Evolutionary conservation across 331 rosid species (phyloP).

Genomic region (Erythrophleum ivorense): DNA sequence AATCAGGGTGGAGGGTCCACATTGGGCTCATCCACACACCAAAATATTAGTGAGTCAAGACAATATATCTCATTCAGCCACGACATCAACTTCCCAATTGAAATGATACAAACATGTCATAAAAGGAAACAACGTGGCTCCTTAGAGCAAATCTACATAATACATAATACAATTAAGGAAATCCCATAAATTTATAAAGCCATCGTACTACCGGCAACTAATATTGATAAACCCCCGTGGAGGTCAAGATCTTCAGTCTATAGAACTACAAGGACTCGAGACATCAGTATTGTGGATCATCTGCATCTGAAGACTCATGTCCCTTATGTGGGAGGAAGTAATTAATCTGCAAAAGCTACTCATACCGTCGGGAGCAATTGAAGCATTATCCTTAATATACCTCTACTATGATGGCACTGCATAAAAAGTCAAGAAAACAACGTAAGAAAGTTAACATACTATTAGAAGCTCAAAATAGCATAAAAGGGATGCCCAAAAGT

Average conservation of each 20-base stretch:
- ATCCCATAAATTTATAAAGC: slow-evolving; percentile 31
- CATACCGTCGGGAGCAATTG: neutral
- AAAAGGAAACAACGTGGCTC: slow-evolving; percentile 3
- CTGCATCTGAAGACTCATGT: slow-evolving; percentile 26
- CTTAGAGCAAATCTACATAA: slow-evolving; percentile 22
- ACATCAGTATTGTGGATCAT: slow-evolving; percentile 34
- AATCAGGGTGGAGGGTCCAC: neutral
- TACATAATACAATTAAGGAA: slow-evolving; percentile 23
- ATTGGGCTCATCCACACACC: neutral
- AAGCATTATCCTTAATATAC: slow-evolving; percentile 11
- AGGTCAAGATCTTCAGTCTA: slow-evolving; percentile 12
- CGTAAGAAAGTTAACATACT: neutral
- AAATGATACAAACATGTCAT: neutral
- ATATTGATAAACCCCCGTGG: neutral
- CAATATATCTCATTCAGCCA: slow-evolving; percentile 7
- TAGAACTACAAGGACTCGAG: slow-evolving; percentile 23
- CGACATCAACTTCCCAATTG: neutral
- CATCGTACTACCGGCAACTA: slow-evolving; percentile 13
- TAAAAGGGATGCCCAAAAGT: neutral
- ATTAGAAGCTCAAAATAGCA: neutral
- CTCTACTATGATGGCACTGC: slow-evolving; percentile 84
- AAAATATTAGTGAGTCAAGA: neutral
- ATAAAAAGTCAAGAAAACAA: slow-evolving; percentile 1
- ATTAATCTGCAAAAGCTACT: slow-evolving; percentile 29
- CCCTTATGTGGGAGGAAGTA: slow-evolving; percentile 18